Percentiles rank a stretch among this genome's conserved stretches.
Evolutionary conservation across 495 filamentous ascomycete genomes (phyloP).

Genomic region (Penicillium nucicola): DNA sequence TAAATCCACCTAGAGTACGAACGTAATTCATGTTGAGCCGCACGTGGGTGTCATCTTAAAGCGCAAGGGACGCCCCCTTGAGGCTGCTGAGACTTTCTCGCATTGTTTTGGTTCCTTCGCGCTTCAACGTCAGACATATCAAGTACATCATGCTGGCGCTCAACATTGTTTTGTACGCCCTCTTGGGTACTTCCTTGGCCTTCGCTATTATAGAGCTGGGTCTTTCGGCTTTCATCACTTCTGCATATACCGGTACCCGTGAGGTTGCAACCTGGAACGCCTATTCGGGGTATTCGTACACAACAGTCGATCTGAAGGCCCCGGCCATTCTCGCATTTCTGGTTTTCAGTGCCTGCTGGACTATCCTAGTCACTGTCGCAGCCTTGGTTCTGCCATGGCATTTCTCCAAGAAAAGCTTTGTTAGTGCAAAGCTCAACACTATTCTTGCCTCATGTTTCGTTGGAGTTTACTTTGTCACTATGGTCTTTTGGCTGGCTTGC

Average conservation of each 20-base stretch:
- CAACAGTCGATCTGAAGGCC: slow-evolving; percentile 9
- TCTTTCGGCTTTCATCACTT: slow-evolving; percentile 16
- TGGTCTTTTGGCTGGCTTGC: slow-evolving; percentile 32
- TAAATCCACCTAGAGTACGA: background rate
- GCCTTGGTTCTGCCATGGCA: slow-evolving; percentile 23
- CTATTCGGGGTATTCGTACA: slow-evolving; percentile 7
- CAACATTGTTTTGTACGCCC: slow-evolving; percentile 22
- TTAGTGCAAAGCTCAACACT: slow-evolving; percentile 17
- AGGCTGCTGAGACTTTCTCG: background rate
- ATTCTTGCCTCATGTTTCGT: slow-evolving; percentile 17
- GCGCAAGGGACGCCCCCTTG: slow-evolving; percentile 6
- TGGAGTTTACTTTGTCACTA: slow-evolving; percentile 26
- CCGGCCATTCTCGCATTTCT: slow-evolving; percentile 26
- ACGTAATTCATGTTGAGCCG: background rate
- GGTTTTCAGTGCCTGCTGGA: slow-evolving; percentile 25
- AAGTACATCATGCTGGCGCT: slow-evolving; percentile 20
- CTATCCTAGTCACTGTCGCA: slow-evolving; percentile 15
- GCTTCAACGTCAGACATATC: background rate
- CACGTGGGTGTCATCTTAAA: slow-evolving; percentile 9
- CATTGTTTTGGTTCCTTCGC: background rate
- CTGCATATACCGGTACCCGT: background rate
- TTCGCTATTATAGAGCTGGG: slow-evolving; percentile 30
- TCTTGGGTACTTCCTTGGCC: slow-evolving; percentile 19
- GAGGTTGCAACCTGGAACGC: slow-evolving; percentile 2
- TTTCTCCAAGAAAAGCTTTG: slow-evolving; percentile 15